phyloP scores from a whole-genome alignment of 2,329 filamentous ascomycete genomes.

The Alternaria arbusti region DNA sequence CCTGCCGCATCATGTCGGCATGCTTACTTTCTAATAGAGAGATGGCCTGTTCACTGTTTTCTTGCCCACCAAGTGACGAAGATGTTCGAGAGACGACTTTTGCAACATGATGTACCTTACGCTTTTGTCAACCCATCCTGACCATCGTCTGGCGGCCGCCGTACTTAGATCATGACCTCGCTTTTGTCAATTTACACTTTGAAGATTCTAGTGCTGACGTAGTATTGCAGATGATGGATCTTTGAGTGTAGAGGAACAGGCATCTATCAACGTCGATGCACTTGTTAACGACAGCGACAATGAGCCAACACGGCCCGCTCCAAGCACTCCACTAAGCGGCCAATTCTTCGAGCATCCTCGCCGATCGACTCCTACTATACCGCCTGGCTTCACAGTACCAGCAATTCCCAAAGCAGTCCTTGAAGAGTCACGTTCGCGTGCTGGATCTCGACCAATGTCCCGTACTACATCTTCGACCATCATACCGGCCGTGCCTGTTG shows the following conservation, averaged over 20 bases:
- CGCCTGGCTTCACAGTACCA: conserved; percentile 52
- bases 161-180: conserved; percentile 12
- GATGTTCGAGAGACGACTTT: conserved; percentile 44
- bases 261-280: conserved; percentile 69
- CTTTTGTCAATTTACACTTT: not conserved
- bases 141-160: conserved; percentile 23
- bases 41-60: conserved; percentile 45
- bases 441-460: conserved; percentile 28
- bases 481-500: conserved; percentile 49
- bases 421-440: conserved; percentile 29
- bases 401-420: conserved; percentile 28
- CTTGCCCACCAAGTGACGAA: conserved; percentile 48
- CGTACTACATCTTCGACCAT: conserved; percentile 41
- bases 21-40: conserved; percentile 52
- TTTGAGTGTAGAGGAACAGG: conserved; percentile 65
- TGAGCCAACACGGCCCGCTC: conserved; percentile 40
- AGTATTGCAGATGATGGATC: conserved; percentile 65
- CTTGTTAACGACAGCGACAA: conserved; percentile 65
- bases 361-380: conserved; percentile 53
- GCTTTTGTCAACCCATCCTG: conserved; percentile 22
- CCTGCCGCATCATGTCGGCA: conserved; percentile 48
- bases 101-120: conserved; percentile 39
- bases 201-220: conserved; percentile 50
- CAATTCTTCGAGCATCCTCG: conserved; percentile 47
- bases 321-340: conserved; percentile 23